A percentile compares a stretch with the other conserved stretches of the same genome.
These are phyloP conservation scores for Fusarium zealandicum DNA, from an alignment of 2,329 filamentous ascomycete species.

Conservation along the genomic window DNA sequence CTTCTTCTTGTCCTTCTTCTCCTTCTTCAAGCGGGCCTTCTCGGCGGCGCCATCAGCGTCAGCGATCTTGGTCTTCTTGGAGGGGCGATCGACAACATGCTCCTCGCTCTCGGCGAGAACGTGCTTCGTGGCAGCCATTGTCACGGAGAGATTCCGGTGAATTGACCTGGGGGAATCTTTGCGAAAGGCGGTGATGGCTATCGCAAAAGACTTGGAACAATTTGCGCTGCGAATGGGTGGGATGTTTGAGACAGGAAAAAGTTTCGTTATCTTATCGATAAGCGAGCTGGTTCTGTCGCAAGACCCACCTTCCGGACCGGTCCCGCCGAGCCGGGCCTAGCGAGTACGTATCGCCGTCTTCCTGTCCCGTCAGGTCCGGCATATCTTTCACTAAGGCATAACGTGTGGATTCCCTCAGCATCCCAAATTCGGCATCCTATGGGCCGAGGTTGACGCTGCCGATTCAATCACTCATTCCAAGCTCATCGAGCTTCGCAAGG, in stretches of 20 bases:
- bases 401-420: too few species aligned
- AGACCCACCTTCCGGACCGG: conserved; percentile 14
- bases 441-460: too few species aligned
- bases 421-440: too few species aligned
- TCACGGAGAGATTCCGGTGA: not conserved
- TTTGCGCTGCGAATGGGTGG: conserved; percentile 32
- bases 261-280: conserved; percentile 45
- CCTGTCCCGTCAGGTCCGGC: too few species aligned
- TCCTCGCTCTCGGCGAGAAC: conserved; percentile 48
- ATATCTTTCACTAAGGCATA: too few species aligned
- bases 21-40: conserved; percentile 49
- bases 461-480: not conserved
- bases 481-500: not conserved
- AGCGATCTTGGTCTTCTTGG: conserved; percentile 52
- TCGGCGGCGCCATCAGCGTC: conserved; percentile 40
- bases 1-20: conserved; percentile 53
- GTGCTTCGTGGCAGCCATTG: conserved; percentile 53
- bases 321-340: not conserved
- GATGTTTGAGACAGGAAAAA: conserved; percentile 38
- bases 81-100: conserved; percentile 41
- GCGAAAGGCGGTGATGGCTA: conserved; percentile 20
- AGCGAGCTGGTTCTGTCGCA: conserved; percentile 3
- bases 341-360: conserved; percentile 22
- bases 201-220: conserved; percentile 29
- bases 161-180: conserved; percentile 4